Conservation (phyloP, 306 rosid genomes). For the Glycine soja region DNA sequence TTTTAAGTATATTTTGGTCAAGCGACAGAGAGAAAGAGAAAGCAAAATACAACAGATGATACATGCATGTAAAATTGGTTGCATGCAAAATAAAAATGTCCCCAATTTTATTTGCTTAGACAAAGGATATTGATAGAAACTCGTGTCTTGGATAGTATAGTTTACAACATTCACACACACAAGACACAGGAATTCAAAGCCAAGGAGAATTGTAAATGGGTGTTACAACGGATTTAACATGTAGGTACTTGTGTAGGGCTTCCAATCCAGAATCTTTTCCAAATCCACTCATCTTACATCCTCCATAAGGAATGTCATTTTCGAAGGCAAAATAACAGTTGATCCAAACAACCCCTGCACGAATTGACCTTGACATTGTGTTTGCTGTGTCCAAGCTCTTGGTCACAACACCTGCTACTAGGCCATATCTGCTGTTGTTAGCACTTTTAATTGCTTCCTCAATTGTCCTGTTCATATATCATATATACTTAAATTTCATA, state of each 20-base stretch:
- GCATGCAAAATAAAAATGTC: no score
- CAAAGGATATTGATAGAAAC: no score
- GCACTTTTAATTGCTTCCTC: constrained; percentile 82
- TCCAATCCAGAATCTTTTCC: constrained; percentile 83
- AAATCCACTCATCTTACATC: constrained; percentile 84
- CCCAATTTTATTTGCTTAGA: no score
- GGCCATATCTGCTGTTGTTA: constrained; percentile 73
- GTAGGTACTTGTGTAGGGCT: constrained; percentile 70
- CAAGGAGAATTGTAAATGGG: constrained; percentile 87
- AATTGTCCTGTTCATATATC: constrained; percentile 58
- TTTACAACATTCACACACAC: neutral
- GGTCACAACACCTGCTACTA: constrained; percentile 88
- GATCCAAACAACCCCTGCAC: constrained; percentile 82
- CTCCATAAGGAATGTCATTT: constrained; percentile 76
- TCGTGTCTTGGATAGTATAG: no score
- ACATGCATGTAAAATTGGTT: no score
- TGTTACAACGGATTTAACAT: constrained; percentile 77
- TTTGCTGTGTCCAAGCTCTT: constrained; percentile 73
- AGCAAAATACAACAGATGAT: no score
- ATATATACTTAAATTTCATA: neutral
- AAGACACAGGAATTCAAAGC: constrained; percentile 55
- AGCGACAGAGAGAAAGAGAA: no score
- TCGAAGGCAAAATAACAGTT: constrained; percentile 80
- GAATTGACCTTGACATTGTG: constrained; percentile 84
- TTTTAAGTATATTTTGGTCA: no score